Base-by-base conservation (phyloP, 2,329 filamentous ascomycete species). In the Beauveria sp. region DNA sequence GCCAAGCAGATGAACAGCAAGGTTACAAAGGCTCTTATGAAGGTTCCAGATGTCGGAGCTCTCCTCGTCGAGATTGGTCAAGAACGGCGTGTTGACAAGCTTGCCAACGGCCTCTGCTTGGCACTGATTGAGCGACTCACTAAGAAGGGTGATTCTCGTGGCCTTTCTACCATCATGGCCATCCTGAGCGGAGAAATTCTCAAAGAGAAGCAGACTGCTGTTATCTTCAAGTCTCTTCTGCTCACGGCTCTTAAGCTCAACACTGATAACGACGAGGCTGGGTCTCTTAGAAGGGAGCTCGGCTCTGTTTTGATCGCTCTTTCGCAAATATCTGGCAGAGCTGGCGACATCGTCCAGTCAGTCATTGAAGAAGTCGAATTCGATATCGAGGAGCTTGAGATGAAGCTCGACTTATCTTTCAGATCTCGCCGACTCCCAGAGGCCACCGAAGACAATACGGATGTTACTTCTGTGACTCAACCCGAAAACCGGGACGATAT, bases 321-420 rank as follows among this genome's bases (percentile, higher is more conserved):
- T 58, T 86, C 84, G 5, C 85, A 87, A 64, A 76, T 79, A 45
- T 78, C 81, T 9, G 82, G 81, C 34, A 79, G 80, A 45, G 76
- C 84, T 24, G 86, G 86, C 14, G 79, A 82, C 28, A 78, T 87
- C n/a, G 84, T 95, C 62, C 81, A 86, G 63, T 79, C 79, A n/a
- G 82, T 87, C 4, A 81, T 93, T 43, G 78, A 85, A 42, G 83
- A 88, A 46, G 82, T 85, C 8, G 83, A 87, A 14, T 81, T 91
- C 63, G 88, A 95, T 68, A 82, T 95, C 50, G 85, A 91, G 63
- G 82, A 86, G 53, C 75, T 95, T 20, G 90, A 95, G 74, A 81
- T 90, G 75, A 88, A 85, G 66, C 79, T 96, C 22, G 87, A 90
- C 60, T 84, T 87, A 9, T 83, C 86, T 10, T 84, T 93, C 63